phyloP scores from a whole-genome alignment of 371 early-diverging fungal species.

The Lichtheimia ornata region DNA sequence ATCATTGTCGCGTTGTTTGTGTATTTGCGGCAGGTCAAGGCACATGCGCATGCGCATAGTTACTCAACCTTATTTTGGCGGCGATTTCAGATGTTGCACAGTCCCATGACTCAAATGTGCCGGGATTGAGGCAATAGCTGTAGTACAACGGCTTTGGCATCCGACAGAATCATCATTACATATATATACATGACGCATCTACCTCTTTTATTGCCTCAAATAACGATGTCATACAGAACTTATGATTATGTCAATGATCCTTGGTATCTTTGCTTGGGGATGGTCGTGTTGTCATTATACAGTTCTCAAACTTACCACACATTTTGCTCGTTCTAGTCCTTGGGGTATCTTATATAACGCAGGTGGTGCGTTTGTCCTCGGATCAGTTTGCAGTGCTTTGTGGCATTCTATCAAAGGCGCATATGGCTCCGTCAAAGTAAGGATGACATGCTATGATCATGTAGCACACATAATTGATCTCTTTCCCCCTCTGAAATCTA shows the following conservation, averaged over 20 bases:
- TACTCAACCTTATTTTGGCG: too few relatives aligned
- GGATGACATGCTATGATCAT: background rate
- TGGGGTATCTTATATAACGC: constrained; percentile 95
- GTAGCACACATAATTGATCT: background rate
- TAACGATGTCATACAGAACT: too few relatives aligned
- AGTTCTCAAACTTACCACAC: background rate
- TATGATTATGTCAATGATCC: constrained; percentile 51
- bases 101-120: too few relatives aligned
- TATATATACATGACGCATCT: too few relatives aligned
- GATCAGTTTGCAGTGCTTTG: constrained; percentile 93
- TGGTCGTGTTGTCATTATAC: background rate
- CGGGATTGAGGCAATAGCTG: too few relatives aligned
- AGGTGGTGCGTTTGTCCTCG: constrained; percentile 97
- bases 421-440: constrained; percentile 93
- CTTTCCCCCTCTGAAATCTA: background rate
- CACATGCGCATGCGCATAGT: too few relatives aligned
- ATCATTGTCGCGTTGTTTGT: too few relatives aligned
- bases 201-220: too few relatives aligned
- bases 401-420: constrained; percentile 97
- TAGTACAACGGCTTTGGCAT: too few relatives aligned
- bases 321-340: constrained; percentile 59
- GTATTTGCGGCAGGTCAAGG: too few relatives aligned
- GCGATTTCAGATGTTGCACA: too few relatives aligned
- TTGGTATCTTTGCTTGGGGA: constrained; percentile 30
- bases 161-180: too few relatives aligned